Evolutionary conservation across 2,329 filamentous ascomycete genomes (phyloP), one percentile per base, ranked within the genome.

Genomic region (Ploettnerulaceae sp.): DNA sequence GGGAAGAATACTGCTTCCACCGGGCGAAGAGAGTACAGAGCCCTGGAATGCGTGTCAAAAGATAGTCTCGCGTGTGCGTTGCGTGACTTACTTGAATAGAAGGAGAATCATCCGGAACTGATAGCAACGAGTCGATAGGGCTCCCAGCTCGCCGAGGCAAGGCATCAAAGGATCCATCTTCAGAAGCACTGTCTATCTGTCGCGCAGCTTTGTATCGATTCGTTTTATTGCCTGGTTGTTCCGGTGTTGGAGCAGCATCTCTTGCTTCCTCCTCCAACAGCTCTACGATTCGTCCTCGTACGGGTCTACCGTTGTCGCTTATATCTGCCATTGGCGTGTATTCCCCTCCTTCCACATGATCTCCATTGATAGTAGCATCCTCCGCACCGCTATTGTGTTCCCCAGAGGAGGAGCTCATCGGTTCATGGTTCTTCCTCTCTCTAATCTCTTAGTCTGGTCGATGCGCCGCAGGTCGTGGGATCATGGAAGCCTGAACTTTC

Each of bases 41-140:
- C 76, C 81, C 79, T 81, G 20, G 35, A 25, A 45, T 42, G 36
- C 49, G 49, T 54, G 49, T 28, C 35, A 15, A 45, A 29, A 36
- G 17, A 26, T 18, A 17, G 8, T 14, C 18, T 35, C 24, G n/a
- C 33, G 12, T 35, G 24, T 40, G 24, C 33, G 15, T 17, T 12
- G 11, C 14, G 5, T 41, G 38, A 35, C 74, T 56, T 71, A 89
- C 87, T 71, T 88, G 86, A 43, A 91, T 65, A 14, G 91, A 96
- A 18, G 87, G 87, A 7, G 87, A 84, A 64, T 95, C 86, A 61
- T 94, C 89, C 15, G 87, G 86, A 20, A 81, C 82, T 4, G 89
- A 95, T 47, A 79, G 65, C 21, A 81, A 65, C 11, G 85, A 89
- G 54, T 77, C 81, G 40, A 77, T 74, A 6, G 84, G 84, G 60